Conservation (phyloP, 1,139 yeast genomes). For the Tardiomyces blankii region DNA sequence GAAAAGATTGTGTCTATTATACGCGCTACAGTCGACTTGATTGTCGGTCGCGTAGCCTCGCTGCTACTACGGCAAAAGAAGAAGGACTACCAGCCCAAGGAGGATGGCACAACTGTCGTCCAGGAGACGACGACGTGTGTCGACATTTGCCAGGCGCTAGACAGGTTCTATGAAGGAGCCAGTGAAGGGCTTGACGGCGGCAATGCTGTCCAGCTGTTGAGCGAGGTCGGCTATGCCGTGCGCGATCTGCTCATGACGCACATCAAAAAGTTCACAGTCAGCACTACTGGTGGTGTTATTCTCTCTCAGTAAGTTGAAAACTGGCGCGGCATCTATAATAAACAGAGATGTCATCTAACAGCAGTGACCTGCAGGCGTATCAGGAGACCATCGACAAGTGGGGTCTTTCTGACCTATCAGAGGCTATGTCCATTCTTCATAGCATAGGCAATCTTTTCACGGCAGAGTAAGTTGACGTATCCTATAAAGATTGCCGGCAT, state of each 20-base stretch:
- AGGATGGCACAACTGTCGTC: slow-evolving; percentile 40
- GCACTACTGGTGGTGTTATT: slow-evolving; percentile 72
- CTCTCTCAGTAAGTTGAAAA: slow-evolving; percentile 33
- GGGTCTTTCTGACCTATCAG: slow-evolving; percentile 54
- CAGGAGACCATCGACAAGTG: slow-evolving; percentile 64
- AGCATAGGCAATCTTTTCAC: slow-evolving; percentile 81
- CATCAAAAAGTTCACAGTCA: slow-evolving; percentile 64
- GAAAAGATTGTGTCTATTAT: slow-evolving; percentile 55
- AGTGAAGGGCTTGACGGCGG: slow-evolving; percentile 36
- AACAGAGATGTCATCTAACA: neutral
- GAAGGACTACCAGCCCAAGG: slow-evolving; percentile 45
- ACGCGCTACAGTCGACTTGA: slow-evolving; percentile 42
- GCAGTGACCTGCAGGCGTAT: slow-evolving; percentile 67
- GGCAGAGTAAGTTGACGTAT: slow-evolving; percentile 45
- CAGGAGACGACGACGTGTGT: slow-evolving; percentile 52
- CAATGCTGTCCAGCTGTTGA: slow-evolving; percentile 43
- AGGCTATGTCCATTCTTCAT: slow-evolving; percentile 58
- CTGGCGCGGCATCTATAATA: neutral
- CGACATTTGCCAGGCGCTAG: slow-evolving; percentile 45
- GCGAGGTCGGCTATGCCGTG: slow-evolving; percentile 50
- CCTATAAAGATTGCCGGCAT: too few relatives aligned
- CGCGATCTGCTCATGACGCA: slow-evolving; percentile 57
- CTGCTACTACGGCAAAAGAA: slow-evolving; percentile 51
- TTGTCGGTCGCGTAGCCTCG: slow-evolving; percentile 17
- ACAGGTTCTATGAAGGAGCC: slow-evolving; percentile 25